phyloP scores from a whole-genome alignment of 140 eudicot genomes.

The Flaveria floridana region DNA sequence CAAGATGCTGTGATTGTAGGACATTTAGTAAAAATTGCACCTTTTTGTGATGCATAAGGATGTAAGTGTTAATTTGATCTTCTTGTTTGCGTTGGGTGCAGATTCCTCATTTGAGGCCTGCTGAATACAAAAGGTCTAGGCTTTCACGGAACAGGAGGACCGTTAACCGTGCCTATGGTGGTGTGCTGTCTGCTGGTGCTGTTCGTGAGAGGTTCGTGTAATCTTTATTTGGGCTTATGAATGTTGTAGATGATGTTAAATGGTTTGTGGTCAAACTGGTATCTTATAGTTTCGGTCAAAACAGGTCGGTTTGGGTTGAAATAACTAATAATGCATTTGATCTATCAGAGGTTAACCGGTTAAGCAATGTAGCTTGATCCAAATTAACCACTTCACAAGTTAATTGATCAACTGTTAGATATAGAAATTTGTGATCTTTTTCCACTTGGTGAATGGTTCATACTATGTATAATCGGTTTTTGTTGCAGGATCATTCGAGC shows the following conservation, averaged over 20 bases:
- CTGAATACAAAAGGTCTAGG: constrained; percentile 55
- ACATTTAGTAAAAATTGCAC: not conserved
- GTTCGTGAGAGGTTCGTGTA: constrained; percentile 48
- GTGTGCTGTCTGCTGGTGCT: constrained; percentile 51
- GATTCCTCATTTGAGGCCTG: constrained; percentile 60
- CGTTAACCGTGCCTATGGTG: constrained; percentile 58
- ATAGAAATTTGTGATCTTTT: not conserved
- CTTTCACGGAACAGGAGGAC: constrained; percentile 50
- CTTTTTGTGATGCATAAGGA: not conserved
- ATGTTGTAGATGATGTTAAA: not conserved
- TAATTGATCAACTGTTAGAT: not conserved
- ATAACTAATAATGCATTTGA: not conserved
- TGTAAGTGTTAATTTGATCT: not conserved
- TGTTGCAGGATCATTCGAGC: constrained; percentile 58
- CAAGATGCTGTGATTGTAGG: not conserved
- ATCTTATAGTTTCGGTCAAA: not conserved
- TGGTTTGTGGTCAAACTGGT: not conserved
- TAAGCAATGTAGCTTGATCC: not conserved
- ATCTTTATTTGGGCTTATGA: not conserved
- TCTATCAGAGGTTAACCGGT: not conserved
- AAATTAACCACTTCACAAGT: not conserved
- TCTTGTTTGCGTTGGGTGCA: constrained; percentile 1
- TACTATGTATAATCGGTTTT: not conserved
- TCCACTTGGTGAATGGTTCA: not conserved
- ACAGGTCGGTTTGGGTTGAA: not conserved